Conservation (phyloP, 345 rosid genomes). For the Geranium brycei region DNA sequence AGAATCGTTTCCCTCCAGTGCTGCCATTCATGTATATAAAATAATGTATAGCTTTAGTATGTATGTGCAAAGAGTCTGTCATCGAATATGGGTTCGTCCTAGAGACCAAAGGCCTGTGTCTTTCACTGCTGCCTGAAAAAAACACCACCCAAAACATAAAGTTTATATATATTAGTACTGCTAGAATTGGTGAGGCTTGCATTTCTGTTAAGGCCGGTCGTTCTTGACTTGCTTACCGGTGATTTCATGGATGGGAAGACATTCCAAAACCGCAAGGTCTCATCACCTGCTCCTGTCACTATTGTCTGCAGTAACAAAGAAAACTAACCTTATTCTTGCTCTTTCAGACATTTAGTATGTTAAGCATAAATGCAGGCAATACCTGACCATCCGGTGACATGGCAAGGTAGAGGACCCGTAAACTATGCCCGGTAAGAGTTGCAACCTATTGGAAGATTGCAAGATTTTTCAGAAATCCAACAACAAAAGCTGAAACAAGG, state of each 20-base stretch:
- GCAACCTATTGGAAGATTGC: constrained; percentile 39
- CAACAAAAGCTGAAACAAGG: too few species aligned
- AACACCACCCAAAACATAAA: background rate
- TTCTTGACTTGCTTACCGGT: constrained; percentile 30
- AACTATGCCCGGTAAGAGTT: constrained; percentile 79
- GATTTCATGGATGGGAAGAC: constrained; percentile 76
- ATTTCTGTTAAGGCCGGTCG: too few species aligned
- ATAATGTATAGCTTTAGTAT: too few species aligned
- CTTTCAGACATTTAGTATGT: background rate
- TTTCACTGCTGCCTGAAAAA: constrained; percentile 62
- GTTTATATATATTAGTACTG: too few species aligned
- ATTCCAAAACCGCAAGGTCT: constrained; percentile 87
- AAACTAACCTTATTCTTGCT: background rate
- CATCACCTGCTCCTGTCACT: constrained; percentile 98
- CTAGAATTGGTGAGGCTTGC: too few species aligned
- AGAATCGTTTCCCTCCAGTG: too few species aligned
- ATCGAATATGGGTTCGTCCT: constrained; percentile 78
- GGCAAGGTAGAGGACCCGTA: constrained; percentile 88
- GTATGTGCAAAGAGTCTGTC: constrained; percentile 4
- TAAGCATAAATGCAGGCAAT: background rate
- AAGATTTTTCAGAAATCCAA: background rate
- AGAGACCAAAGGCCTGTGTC: constrained; percentile 93
- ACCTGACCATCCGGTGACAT: constrained; percentile 92
- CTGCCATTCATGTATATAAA: too few species aligned
- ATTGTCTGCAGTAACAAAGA: constrained; percentile 40